Conservation (phyloP, 495 filamentous ascomycete species). For the Elasticomyces elasticus region DNA sequence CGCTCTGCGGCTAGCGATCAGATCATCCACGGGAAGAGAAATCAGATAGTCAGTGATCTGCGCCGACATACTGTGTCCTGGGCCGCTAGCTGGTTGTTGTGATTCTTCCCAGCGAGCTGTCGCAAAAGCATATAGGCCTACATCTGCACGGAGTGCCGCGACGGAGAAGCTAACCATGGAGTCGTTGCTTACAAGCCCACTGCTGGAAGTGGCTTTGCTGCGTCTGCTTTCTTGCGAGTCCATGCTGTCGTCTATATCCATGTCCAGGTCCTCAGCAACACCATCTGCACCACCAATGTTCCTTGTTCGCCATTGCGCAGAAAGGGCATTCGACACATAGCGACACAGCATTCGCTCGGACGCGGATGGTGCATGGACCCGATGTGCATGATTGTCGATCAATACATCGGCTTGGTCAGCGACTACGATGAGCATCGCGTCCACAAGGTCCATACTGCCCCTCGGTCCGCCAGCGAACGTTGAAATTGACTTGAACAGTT, state of each 20-base stretch:
- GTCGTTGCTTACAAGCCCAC: background rate
- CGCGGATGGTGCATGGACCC: background rate
- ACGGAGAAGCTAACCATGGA: background rate
- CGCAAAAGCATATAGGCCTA: constrained; percentile 1
- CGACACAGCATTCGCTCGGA: constrained; percentile 10
- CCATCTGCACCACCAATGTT: background rate
- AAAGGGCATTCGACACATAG: background rate
- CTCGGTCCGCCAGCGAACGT: constrained; percentile 21
- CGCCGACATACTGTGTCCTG: background rate
- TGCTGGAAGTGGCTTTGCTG: constrained; percentile 18
- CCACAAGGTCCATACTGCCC: constrained; percentile 10
- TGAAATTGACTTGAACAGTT: constrained; percentile 19
- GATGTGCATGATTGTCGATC: background rate
- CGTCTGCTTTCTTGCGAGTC: constrained; percentile 44
- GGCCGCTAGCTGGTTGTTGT: background rate
- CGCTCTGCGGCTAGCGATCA: constrained; percentile 48
- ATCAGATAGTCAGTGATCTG: constrained; percentile 40
- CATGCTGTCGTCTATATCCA: constrained; percentile 73
- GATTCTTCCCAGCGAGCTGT: background rate
- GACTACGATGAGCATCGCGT: background rate
- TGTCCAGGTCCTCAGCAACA: constrained; percentile 45
- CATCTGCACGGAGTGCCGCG: constrained; percentile 4
- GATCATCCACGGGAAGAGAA: constrained; percentile 47
- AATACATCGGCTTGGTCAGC: background rate
- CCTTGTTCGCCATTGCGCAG: background rate